phyloP scores from a whole-genome alignment of 352 stramenopile genomes.

The Thraustochytrium sp. region DNA sequence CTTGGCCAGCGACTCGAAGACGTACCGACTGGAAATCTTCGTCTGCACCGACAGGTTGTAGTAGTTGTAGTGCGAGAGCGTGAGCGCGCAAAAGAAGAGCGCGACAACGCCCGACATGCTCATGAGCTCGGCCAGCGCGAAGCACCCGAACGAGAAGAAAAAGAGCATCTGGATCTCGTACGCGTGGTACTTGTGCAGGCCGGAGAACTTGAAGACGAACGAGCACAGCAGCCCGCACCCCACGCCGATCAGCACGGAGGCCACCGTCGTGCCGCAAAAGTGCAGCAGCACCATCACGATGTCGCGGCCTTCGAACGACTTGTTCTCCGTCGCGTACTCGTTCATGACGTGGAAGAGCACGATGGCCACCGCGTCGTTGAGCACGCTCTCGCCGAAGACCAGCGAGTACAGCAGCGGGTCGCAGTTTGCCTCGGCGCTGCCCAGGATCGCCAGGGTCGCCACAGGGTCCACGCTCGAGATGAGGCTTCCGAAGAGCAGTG shows the following conservation, averaged over 20 bases:
- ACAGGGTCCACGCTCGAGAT: conserved; percentile 94
- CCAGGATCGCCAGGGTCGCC: conserved; percentile 90
- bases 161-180: conserved; percentile 77
- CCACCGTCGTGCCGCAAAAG: conserved; percentile 69
- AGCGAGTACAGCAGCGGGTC: conserved; percentile 71
- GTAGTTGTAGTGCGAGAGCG: conserved; percentile 77
- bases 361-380: conserved; percentile 96
- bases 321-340: conserved; percentile 65
- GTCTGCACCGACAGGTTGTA: conserved; percentile 67
- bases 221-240: conserved; percentile 65
- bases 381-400: conserved; percentile 91
- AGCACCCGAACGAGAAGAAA: conserved; percentile 76
- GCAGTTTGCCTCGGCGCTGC: conserved; percentile 78
- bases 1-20: conserved; percentile 72
- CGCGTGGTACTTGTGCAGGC: conserved; percentile 68
- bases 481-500: conserved; percentile 81
- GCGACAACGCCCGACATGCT: conserved; percentile 76
- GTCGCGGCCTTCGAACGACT: conserved; percentile 63
- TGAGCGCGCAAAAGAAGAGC: conserved; percentile 76
- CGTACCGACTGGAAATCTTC: conserved; percentile 70
- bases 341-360: conserved; percentile 90
- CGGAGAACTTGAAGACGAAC: conserved; percentile 73
- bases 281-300: conserved; percentile 62
- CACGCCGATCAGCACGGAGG: conserved; percentile 65
- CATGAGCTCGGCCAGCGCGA: conserved; percentile 68